These are phyloP conservation scores for Citrus unshiu DNA, from an alignment of 345 rosid species.

Conservation along the genomic window DNA sequence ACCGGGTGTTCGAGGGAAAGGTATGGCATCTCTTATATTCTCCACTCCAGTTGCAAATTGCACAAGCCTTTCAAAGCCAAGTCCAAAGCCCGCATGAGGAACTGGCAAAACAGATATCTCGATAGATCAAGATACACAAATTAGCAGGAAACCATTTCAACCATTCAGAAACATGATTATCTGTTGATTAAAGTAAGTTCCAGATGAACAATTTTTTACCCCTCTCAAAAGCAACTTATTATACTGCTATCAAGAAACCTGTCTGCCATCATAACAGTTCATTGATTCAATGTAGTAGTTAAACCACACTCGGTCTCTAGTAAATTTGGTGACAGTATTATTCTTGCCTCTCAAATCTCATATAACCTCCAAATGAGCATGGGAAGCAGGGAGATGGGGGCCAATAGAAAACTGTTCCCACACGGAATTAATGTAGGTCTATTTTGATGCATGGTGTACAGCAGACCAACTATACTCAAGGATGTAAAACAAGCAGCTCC, in stretches of 20 bases:
- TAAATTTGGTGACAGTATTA: neutral
- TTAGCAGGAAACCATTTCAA: neutral
- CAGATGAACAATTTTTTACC: neutral
- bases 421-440: neutral
- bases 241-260: neutral
- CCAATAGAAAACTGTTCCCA: neutral
- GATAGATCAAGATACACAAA: neutral
- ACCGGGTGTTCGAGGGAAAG: constrained; percentile 91
- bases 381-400: neutral
- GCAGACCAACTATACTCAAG: neutral
- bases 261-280: neutral
- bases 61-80: constrained; percentile 94
- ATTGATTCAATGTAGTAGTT: neutral
- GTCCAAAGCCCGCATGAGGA: constrained; percentile 96
- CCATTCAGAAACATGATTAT: neutral
- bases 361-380: neutral
- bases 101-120: constrained; percentile 37
- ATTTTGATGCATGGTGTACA: neutral
- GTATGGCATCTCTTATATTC: constrained; percentile 89
- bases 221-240: neutral
- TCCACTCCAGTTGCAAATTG: constrained; percentile 94
- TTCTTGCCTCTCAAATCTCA: neutral
- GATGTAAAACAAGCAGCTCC: neutral
- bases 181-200: neutral
- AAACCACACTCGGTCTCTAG: neutral